phyloP scores from a whole-genome alignment of 164 flowering plant genomes.

The Saururus chinensis region DNA sequence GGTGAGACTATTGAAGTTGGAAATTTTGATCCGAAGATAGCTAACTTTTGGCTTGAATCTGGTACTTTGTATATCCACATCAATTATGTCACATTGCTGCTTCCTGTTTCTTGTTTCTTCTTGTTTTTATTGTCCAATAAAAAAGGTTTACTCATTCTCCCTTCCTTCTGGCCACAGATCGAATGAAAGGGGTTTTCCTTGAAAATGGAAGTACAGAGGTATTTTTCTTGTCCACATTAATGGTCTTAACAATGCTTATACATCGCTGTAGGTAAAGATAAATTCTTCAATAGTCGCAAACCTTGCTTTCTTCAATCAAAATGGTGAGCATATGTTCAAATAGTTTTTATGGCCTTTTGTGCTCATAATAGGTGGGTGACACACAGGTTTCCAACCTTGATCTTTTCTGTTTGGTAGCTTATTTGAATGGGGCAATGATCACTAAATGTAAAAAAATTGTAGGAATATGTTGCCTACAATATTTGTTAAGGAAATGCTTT shows the following conservation, averaged over 20 bases:
- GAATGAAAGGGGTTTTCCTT: constrained; percentile 77
- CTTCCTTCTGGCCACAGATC: constrained; percentile 33
- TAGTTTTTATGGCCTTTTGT: too few relatives aligned
- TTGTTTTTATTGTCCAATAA: not conserved
- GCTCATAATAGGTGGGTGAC: too few relatives aligned
- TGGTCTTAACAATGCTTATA: not conserved
- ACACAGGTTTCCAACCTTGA: too few relatives aligned
- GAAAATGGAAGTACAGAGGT: constrained; percentile 96
- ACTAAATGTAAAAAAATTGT: too few relatives aligned
- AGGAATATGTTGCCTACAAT: too few relatives aligned
- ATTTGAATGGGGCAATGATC: too few relatives aligned
- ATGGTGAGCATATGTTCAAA: too few relatives aligned
- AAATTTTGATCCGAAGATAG: constrained; percentile 84
- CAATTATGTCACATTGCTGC: not conserved
- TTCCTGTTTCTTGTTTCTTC: not conserved
- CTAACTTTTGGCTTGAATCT: constrained; percentile 88
- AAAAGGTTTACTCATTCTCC: not conserved
- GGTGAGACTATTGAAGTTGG: constrained; percentile 92
- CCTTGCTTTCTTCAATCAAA: not conserved
- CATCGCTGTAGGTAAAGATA: not conserved
- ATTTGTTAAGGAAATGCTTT: too few relatives aligned
- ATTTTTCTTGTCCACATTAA: constrained; percentile 1
- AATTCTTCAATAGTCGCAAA: not conserved
- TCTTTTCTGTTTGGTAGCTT: too few relatives aligned
- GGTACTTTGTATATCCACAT: constrained; percentile 28